These are phyloP conservation scores for Aspergillus nomiae DNA, from an alignment of 2,329 filamentous ascomycete species.

Conservation along the genomic window DNA sequence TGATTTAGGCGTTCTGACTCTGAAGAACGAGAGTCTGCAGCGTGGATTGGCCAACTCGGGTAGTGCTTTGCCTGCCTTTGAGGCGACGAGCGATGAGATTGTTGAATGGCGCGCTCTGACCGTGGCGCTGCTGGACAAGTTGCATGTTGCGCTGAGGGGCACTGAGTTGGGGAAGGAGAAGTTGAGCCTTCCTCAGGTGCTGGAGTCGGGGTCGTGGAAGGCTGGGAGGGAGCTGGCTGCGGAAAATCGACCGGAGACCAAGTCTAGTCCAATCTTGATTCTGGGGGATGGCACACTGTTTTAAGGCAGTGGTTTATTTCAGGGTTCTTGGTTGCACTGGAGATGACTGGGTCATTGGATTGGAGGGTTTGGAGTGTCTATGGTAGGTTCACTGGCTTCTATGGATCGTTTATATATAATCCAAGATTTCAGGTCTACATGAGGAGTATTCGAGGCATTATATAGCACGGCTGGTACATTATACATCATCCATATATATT, in stretches of 20 bases:
- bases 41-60: slow-evolving; percentile 51
- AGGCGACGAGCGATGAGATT: slow-evolving; percentile 61
- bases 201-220: slow-evolving; percentile 60
- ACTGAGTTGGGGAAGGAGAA: slow-evolving; percentile 38
- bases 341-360: background rate
- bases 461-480: background rate
- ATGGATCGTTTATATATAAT: background rate
- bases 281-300: slow-evolving; percentile 45
- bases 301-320: slow-evolving; percentile 10
- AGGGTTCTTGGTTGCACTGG: background rate
- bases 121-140: slow-evolving; percentile 59
- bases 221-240: slow-evolving; percentile 42
- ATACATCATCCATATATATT: background rate
- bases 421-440: background rate
- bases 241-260: slow-evolving; percentile 32
- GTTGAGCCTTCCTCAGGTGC: slow-evolving; percentile 53
- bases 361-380: background rate
- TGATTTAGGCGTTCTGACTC: slow-evolving; percentile 56
- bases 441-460: background rate
- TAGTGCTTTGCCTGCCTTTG: slow-evolving; percentile 50
- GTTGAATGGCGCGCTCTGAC: slow-evolving; percentile 69
- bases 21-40: slow-evolving; percentile 51
- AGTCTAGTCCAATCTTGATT: slow-evolving; percentile 42
- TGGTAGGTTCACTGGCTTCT: background rate
- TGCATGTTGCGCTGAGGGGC: slow-evolving; percentile 52